Evolutionary conservation across 164 flowering plant species (phyloP), one percentile per base, ranked within the genome.

Genomic region (Aristolochia contorta): DNA sequence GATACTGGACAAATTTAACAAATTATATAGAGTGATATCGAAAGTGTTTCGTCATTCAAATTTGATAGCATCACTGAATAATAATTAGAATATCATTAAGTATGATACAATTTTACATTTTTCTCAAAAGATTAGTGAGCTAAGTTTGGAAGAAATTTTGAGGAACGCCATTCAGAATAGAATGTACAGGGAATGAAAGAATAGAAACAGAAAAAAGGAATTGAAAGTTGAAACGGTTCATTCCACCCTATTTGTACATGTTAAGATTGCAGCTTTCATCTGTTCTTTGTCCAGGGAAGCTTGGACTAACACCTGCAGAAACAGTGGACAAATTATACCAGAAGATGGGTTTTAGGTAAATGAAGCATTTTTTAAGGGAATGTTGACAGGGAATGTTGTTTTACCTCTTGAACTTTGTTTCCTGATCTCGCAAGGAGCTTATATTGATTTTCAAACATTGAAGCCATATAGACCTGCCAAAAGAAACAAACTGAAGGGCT

Each of bases 351-450:
- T 37, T 37, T 37, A 37, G 12, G 43, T 37, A 37, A 37, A 6
- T 37, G 9, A 37, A 37, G 43, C 43, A 10, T 37, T 37, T 27
- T 27, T 27, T 27, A 2, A 27, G 30, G 30, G 30, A 27, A 27
- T 27, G 30, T 27, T 27, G 30, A 0, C 43, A 3, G 43, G 43
- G 43, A 6, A 37, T 37, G 1, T 2, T 27, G 2, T 27, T 3
- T 3, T 73, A 93, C 97, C 94, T 93, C 99, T 67, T 93, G 97
- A 58, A 84, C 97, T 84, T 80, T 86, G 81, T 93, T 93, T 72
- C 78, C 96, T 22, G 89, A 74, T 71, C 99, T 91, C 71, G 99
- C 99, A 62, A 93, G 93, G 66, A 93, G 75, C 69, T 89, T 93
- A 78, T 86, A 93, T 46, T 87, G 87, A 64, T 83, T 83, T 62